Evolutionary conservation across 208 protist species (phyloP), one percentile per base, ranked within the genome.

Genomic region (Zelonia costaricensis): DNA sequence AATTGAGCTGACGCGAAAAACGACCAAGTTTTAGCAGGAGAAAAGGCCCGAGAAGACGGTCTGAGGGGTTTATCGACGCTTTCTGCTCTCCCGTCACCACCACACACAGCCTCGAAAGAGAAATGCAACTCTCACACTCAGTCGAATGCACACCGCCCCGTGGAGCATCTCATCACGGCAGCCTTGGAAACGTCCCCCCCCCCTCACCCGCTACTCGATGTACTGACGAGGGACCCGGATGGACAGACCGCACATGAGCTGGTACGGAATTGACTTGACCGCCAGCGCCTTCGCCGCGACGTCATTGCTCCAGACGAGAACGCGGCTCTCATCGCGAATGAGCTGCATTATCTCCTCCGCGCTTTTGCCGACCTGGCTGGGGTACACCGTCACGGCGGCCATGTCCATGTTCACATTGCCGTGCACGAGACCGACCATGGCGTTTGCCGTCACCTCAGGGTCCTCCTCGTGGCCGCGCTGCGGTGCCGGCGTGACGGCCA

Each of bases 391-490:
- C 27, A 84, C 64, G 1, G 64, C 73, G 2, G 68, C 42, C 42
- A 78, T 68, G 40, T 84, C 81, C 73, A 88, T 82, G 67, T 84
- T 81, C 38, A 84, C 67, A 54, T 78, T 72, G 40, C 76, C 74
- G 59, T 81, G 70, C 39, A 81, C 65, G 22, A 68, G 38, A 3
- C 81, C 77, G 5, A 75, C 47, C 13, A 88, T 25, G 6, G 45
- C 56, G 28, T 28, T 61, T 4, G 52, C 45, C 39, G 46, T 62
- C 31, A 59, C 35, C 0, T 22, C 53, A 6, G 42, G 35, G 33
- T 66, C 42, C 22, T 64, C 59, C 39, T 68, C 72, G 23, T 53
- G 16, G 1, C 64, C 64, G n/a, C 22, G 42, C 9, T 56, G 69
- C 38, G 60, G 64, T 1, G 61, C 65, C 2, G 80, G 72, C 7